phyloP scores from a whole-genome alignment of 2,329 filamentous ascomycete genomes.

The Diaporthe australafricana region DNA sequence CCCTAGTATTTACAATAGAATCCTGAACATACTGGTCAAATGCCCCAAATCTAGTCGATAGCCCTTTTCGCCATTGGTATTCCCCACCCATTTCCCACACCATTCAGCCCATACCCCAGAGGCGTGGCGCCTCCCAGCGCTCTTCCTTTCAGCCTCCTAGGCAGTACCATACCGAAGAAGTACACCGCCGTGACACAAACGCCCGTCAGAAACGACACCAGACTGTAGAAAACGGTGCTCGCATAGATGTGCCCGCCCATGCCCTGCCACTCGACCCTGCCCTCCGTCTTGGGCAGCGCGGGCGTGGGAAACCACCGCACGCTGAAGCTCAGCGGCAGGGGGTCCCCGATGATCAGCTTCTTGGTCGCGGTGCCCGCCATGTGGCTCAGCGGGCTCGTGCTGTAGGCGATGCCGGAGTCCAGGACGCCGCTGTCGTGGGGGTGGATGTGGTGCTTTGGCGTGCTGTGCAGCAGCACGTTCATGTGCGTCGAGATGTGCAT shows the following conservation, averaged over 20 bases:
- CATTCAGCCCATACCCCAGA: slow-evolving; percentile 64
- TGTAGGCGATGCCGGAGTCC: slow-evolving; percentile 90
- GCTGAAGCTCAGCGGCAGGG: slow-evolving; percentile 80
- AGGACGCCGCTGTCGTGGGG: slow-evolving; percentile 81
- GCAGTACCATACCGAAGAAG: slow-evolving; percentile 70
- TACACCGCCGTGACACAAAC: slow-evolving; percentile 66
- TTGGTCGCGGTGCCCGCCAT: slow-evolving; percentile 63
- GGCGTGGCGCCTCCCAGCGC: slow-evolving; percentile 68
- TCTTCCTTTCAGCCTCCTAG: slow-evolving; percentile 61
- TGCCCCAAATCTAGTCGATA: slow-evolving; percentile 52
- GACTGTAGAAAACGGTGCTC: slow-evolving; percentile 71
- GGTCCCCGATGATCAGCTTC: slow-evolving; percentile 88
- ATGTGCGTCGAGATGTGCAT: slow-evolving; percentile 90
- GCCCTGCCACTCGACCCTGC: slow-evolving; percentile 73
- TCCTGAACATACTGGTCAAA: slow-evolving; percentile 26
- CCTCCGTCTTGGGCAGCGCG: slow-evolving; percentile 74
- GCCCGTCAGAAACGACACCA: slow-evolving; percentile 70
- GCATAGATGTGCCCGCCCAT: slow-evolving; percentile 73
- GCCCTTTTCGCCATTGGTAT: slow-evolving; percentile 58
- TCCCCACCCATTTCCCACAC: slow-evolving; percentile 70
- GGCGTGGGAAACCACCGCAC: slow-evolving; percentile 90
- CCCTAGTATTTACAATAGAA: slow-evolving; percentile 33
- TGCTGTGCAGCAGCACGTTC: slow-evolving; percentile 86
- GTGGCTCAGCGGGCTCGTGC: slow-evolving; percentile 77
- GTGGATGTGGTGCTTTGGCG: slow-evolving; percentile 70